Conservation (phyloP, 768 basidiomycete species). For the Naganishia friedmannii region DNA sequence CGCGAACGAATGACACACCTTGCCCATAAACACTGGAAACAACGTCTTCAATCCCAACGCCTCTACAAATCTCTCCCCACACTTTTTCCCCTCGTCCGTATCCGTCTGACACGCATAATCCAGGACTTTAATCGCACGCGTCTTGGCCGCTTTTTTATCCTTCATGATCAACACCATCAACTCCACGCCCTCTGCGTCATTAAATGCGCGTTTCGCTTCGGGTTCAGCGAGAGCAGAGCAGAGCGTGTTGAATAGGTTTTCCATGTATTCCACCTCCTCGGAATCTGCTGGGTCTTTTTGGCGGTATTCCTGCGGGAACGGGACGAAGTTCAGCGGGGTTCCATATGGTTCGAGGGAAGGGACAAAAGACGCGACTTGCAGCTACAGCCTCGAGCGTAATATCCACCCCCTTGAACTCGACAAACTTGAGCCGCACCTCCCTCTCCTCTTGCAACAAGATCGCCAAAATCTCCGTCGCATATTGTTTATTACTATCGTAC, state of each 20-base stretch:
- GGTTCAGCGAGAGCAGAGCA: constrained; percentile 81
- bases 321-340: constrained; percentile 20
- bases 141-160: constrained; percentile 79
- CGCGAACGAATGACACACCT: constrained; percentile 58
- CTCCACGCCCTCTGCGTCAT: constrained; percentile 89
- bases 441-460: constrained; percentile 77
- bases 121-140: constrained; percentile 81
- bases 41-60: constrained; percentile 81
- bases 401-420: constrained; percentile 75
- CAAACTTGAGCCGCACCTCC: constrained; percentile 67
- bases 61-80: constrained; percentile 83
- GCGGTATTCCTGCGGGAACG: constrained; percentile 71
- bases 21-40: constrained; percentile 90
- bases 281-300: constrained; percentile 75
- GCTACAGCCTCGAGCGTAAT: constrained; percentile 70
- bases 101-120: constrained; percentile 79
- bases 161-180: constrained; percentile 98
- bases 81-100: constrained; percentile 59
- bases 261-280: constrained; percentile 97
- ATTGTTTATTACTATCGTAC: constrained; percentile 87
- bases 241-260: constrained; percentile 85
- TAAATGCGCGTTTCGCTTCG: constrained; percentile 73
- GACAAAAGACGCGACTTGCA: constrained; percentile 57
- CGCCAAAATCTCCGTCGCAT: constrained; percentile 88
- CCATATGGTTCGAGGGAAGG: constrained; percentile 27